Percentiles rank a stretch among this genome's conserved stretches.
These are phyloP conservation scores for Buddleja alternifolia DNA, from an alignment of 257 asterid species.

Conservation along the genomic window DNA sequence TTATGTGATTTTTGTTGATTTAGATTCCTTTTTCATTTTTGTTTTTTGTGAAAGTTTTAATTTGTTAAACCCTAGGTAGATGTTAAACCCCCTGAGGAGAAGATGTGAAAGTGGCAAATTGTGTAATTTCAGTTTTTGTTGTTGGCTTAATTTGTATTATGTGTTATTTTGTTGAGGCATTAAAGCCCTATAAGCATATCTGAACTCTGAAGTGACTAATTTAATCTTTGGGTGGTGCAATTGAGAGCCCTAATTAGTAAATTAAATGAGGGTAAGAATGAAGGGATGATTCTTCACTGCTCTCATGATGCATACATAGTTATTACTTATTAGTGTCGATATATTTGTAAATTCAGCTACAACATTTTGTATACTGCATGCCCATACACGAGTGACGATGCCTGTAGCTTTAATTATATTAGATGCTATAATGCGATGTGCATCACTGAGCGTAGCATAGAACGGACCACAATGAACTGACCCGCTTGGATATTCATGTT, in stretches of 20 bases:
- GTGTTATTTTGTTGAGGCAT: not conserved
- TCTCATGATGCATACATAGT: not conserved
- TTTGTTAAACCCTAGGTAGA: constrained; percentile 17
- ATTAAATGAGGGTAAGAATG: not conserved
- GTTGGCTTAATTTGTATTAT: not conserved
- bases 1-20: no score
- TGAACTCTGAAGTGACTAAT: constrained; percentile 3
- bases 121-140: not conserved
- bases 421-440: not conserved
- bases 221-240: not conserved
- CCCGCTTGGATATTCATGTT: not conserved
- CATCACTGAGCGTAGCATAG: not conserved
- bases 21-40: no score
- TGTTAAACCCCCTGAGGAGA: constrained; percentile 29
- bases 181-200: not conserved
- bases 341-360: not conserved
- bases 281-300: not conserved
- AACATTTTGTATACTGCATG: no score
- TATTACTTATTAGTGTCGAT: not conserved
- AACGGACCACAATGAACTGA: not conserved
- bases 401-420: not conserved
- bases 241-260: not conserved
- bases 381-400: not conserved
- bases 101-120: no score
- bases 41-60: no score